Evolutionary conservation across 2,329 filamentous ascomycete genomes (phyloP).

Genomic region (Pseudopithomyces chartarum): DNA sequence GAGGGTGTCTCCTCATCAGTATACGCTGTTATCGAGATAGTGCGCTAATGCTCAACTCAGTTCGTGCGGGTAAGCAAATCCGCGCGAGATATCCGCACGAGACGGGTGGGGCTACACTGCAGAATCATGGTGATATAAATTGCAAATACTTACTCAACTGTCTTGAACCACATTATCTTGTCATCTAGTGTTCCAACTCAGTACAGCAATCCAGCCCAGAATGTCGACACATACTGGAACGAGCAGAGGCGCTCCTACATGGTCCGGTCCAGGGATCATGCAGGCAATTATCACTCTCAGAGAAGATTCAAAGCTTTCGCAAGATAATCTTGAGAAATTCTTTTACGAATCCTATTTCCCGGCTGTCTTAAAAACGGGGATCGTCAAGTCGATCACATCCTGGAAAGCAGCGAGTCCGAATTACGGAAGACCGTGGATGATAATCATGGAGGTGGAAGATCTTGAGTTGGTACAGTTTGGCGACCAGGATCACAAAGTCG

Average conservation of each 20-base stretch:
- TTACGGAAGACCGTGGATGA: conserved; percentile 27
- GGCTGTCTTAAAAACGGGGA: conserved; percentile 22
- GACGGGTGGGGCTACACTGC: too few relatives aligned
- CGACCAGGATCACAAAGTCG: conserved; percentile 5
- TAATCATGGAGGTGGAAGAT: conserved; percentile 31
- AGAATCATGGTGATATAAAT: too few relatives aligned
- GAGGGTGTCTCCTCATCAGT: too few relatives aligned
- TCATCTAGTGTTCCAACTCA: background rate
- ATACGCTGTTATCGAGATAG: too few relatives aligned
- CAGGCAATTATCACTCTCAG: conserved; percentile 23
- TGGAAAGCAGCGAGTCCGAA: conserved; percentile 28
- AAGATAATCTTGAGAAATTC: conserved; percentile 28
- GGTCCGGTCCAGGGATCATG: conserved; percentile 29
- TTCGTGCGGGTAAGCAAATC: too few relatives aligned
- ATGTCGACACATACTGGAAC: conserved; percentile 11
- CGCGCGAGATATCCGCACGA: too few relatives aligned
- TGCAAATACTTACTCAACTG: too few relatives aligned
- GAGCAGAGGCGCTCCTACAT: conserved; percentile 3
- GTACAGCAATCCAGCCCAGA: background rate
- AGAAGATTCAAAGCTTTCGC: conserved; percentile 17
- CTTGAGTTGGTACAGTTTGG: conserved; percentile 20
- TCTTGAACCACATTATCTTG: background rate
- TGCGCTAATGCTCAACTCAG: too few relatives aligned
- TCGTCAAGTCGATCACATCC: conserved; percentile 19
- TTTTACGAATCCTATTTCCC: conserved; percentile 30